Percentiles rank a stretch among this genome's conserved stretches.
Evolutionary conservation across 352 stramenopile species (phyloP).

Genomic region (Phytophthora ohioensis): DNA sequence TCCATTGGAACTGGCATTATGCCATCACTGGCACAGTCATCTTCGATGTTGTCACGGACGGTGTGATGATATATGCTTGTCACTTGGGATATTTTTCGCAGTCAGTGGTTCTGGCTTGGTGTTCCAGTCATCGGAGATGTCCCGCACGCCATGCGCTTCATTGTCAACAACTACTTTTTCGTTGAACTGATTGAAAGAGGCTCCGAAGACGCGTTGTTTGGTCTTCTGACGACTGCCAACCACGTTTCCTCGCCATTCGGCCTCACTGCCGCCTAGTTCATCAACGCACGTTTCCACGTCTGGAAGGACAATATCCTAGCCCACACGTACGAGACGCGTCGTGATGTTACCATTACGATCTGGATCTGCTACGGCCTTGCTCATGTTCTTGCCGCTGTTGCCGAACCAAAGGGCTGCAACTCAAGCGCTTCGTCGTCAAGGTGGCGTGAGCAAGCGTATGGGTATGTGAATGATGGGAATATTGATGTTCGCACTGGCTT

Average conservation of each 20-base stretch:
- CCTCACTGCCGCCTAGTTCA: conserved; percentile 50
- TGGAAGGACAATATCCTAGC: conserved; percentile 54
- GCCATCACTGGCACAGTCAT: conserved; percentile 47
- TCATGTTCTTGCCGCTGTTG: too few species aligned
- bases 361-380: conserved; percentile 36
- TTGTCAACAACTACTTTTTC: conserved; percentile 55
- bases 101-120: too few species aligned
- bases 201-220: too few species aligned
- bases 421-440: too few species aligned
- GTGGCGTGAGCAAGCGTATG: too few species aligned
- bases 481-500: conserved; percentile 4
- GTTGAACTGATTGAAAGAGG: conserved; percentile 49
- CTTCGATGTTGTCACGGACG: conserved; percentile 45
- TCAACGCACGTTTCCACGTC: conserved; percentile 58
- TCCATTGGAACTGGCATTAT: conserved; percentile 61
- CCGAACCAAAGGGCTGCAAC: too few species aligned
- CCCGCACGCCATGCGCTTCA: conserved; percentile 54
- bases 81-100: too few species aligned
- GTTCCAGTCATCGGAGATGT: conserved; percentile 39
- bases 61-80: conserved; percentile 2
- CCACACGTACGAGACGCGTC: conserved; percentile 49
- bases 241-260: neutral
- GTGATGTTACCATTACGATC: conserved; percentile 62
- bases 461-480: too few species aligned
- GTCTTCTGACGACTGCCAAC: too few species aligned